These are phyloP conservation scores for Vigna unguiculata DNA, from an alignment of 306 rosid species.

Conservation along the genomic window DNA sequence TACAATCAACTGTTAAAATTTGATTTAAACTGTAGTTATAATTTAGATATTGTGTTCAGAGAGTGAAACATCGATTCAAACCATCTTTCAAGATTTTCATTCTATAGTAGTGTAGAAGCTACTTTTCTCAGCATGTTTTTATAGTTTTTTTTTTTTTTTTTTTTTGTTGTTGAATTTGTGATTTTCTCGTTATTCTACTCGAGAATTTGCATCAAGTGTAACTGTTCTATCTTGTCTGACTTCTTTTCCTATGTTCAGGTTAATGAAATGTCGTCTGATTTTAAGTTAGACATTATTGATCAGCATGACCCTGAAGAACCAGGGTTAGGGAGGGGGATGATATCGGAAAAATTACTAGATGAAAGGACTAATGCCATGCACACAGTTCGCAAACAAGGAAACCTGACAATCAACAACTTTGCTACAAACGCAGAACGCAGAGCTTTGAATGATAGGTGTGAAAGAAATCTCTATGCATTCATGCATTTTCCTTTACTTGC, in stretches of 20 bases:
- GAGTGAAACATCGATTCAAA: neutral
- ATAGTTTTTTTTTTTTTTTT: neutral
- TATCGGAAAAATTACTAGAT: conserved; percentile 39
- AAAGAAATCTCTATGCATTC: neutral
- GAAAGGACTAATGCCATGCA: conserved; percentile 41
- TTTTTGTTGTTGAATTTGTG: conserved; percentile 16
- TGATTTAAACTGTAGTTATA: neutral
- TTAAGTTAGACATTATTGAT: conserved; percentile 54
- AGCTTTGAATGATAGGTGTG: conserved; percentile 67
- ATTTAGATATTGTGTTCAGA: neutral
- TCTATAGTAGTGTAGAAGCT: neutral
- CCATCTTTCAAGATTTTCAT: conserved; percentile 6
- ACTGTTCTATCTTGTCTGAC: conserved; percentile 31
- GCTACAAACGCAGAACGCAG: conserved; percentile 62
- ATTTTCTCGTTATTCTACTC: conserved; percentile 11
- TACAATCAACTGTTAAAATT: neutral
- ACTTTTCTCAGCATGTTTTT: neutral
- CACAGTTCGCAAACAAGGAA: conserved; percentile 52
- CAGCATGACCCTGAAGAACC: conserved; percentile 59
- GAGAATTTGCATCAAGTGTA: neutral
- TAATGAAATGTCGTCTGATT: conserved; percentile 65
- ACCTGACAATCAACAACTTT: conserved; percentile 45
- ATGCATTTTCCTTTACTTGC: conserved; percentile 15
- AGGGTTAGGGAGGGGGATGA: conserved; percentile 41
- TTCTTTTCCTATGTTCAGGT: conserved; percentile 42